Conservation (phyloP, 2,329 filamentous ascomycete species). For the Apiospora saccharicola region DNA sequence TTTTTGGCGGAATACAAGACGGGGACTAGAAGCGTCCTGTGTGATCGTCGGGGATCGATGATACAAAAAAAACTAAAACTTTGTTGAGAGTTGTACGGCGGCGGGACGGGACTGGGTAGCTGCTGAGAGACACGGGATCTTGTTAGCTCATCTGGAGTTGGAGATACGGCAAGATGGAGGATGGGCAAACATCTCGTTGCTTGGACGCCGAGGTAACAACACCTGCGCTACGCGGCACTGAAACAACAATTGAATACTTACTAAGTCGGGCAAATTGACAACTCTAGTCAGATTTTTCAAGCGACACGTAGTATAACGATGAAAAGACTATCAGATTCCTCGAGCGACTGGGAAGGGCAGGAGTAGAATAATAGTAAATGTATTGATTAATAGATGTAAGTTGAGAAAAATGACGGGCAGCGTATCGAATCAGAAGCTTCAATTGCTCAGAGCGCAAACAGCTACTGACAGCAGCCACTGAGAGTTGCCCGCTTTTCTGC, state of each 20-base stretch:
- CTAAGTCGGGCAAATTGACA: not conserved
- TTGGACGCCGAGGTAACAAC: slow-evolving; percentile 6
- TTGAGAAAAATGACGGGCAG: not conserved
- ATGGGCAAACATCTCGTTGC: not conserved
- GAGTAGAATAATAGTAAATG: not conserved
- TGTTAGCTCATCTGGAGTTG: not conserved
- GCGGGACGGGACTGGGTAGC: slow-evolving; percentile 6
- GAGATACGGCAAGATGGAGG: not conserved
- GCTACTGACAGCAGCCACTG: not conserved
- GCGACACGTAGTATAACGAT: not conserved
- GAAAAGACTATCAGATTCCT: not conserved
- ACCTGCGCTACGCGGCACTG: not conserved
- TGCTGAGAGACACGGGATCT: not conserved
- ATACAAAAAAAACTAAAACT: not conserved
- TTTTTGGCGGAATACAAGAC: slow-evolving; percentile 50
- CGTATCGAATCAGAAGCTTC: slow-evolving; percentile 23
- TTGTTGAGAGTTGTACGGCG: slow-evolving; percentile 15
- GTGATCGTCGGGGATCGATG: not conserved
- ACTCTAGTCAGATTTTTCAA: not conserved
- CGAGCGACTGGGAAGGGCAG: not conserved
- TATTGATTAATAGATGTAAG: not conserved
- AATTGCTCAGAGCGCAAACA: slow-evolving; percentile 20
- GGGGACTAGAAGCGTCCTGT: not conserved
- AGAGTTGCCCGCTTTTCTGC: not conserved
- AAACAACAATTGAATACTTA: slow-evolving; percentile 1